Evolutionary conservation across 495 filamentous ascomycete genomes (phyloP), one percentile per base, ranked within the genome.

Genomic region (Immersiella caudata): DNA sequence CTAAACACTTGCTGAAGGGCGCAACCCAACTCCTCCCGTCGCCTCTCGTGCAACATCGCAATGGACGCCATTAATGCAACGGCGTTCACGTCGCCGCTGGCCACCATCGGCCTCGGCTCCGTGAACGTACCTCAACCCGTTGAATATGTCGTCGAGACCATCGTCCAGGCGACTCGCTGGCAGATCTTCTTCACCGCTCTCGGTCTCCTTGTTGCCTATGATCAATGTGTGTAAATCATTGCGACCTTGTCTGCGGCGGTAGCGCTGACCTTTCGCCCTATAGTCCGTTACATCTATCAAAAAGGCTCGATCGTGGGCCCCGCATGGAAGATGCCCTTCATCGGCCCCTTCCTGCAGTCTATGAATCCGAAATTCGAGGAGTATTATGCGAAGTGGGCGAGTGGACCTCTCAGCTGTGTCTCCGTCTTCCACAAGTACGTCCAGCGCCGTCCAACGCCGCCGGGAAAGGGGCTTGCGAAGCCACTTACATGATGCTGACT

Each of bases 401-500:
- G 92, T 76, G 95, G 91, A 16, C 87, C 89, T 14, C 84, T 99
- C 72, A 97, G 94, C 82, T 99, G 95, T 80, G 94, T 99, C 66
- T 97, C 93, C 14, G 93, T 99, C 67, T 99, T 99, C 83, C 95
- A 99, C 86, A 99, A 99, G 94, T 97, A 87, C 73, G 92, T 74
- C 59, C 9, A 57, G 33, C 9, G 54, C 20, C 9, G 63, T 60
- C 20, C 20, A 24, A n/a, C 46, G 60, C 16, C 2, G 26, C 5
- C 14, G 24, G 46, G 24, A 52, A 12, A 18, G 49, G 50, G 21
- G 4, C 25, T 21, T n/a, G 60, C 36, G 24, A 46, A 46, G 40
- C 40, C 4, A 46, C 40, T 46, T 55, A 33, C 52, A 58, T 27
- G 33, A 63, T 62, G 56, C 68, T 70, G 25, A 68, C n/a, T 14